Evolutionary conservation across 495 filamentous ascomycete genomes (phyloP), one percentile per base, ranked within the genome.

Genomic region (Podospora fimiseda): DNA sequence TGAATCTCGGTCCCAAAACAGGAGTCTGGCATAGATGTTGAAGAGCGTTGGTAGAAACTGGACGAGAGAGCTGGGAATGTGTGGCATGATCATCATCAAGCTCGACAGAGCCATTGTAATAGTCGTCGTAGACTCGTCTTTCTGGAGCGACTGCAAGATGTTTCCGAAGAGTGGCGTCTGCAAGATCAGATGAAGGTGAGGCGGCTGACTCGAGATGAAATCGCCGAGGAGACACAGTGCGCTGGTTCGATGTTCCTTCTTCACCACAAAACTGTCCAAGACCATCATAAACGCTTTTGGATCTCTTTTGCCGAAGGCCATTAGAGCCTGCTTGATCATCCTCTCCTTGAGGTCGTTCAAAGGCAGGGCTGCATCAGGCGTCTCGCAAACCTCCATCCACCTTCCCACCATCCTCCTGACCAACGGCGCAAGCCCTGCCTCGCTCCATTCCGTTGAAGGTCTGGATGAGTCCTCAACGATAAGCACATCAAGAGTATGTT

Each of bases 51-150:
- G 79, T 4, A 90, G 69, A 58, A 81, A 78, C 11, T 74, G 67
- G 7, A 77, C 77, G 7, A 88, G 62, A 7, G 83, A 80, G 63
- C 76, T 82, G 1, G 85, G 85, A 54, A 89, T 83, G 62, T 86
- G 84, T 11, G 86, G 86, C 48, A 90, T 68, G 42, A 89, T 80
- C 86, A 89, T 89, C 55, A 83, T 81, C 53, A 90, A 59, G 4
- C 79, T 72, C 9, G 83, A 81, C 48, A 90, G 65, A 8, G 86
- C 84, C 24, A 86, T 66, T 13, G 81, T 81, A 9, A 89, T 74
- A 8, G 84, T 80, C 9, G 80, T 79, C 0, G 85, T 83, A 1
- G 83, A 87, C 13, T 84, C 86, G 60, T 90, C 86, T 42, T 79
- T 76, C 60, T 86, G 81, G 4, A 90, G 70, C 50, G 83, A 88